Evolutionary conservation across 495 filamentous ascomycete species (phyloP).

Genomic region (Penicillium bialowiezense): DNA sequence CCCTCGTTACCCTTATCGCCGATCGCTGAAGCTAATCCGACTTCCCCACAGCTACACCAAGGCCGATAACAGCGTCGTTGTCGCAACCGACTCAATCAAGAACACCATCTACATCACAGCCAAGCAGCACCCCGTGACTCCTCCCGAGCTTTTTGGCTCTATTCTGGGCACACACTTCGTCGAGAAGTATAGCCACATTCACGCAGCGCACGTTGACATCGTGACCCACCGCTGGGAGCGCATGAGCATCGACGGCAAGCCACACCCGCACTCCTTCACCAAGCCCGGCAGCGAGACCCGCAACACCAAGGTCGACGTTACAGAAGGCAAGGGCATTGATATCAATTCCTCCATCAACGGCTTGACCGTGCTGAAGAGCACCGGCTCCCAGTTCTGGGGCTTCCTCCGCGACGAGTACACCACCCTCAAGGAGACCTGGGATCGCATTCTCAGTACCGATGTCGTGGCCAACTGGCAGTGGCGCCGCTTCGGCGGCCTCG

Average conservation of each 20-base stretch:
- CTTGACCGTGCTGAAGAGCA: slow-evolving; percentile 91
- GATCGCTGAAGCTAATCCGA: slow-evolving; percentile 10
- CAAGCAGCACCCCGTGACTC: slow-evolving; percentile 88
- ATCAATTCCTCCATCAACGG: slow-evolving; percentile 69
- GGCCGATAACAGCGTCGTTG: slow-evolving; percentile 92
- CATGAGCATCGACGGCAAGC: slow-evolving; percentile 79
- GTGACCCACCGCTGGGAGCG: slow-evolving; percentile 89
- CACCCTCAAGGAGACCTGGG: slow-evolving; percentile 83
- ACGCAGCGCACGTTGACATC: slow-evolving; percentile 73
- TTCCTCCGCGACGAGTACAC: slow-evolving; percentile 93
- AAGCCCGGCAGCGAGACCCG: slow-evolving; percentile 87
- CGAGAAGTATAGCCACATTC: slow-evolving; percentile 83
- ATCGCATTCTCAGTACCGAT: slow-evolving; percentile 91
- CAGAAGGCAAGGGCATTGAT: slow-evolving; percentile 62
- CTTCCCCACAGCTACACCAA: slow-evolving; percentile 66
- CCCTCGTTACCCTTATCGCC: slow-evolving; percentile 3
- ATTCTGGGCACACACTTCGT: slow-evolving; percentile 85
- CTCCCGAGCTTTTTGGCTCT: slow-evolving; percentile 88
- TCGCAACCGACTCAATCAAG: slow-evolving; percentile 97
- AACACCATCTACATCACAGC: slow-evolving; percentile 94
- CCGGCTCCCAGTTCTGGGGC: slow-evolving; percentile 93
- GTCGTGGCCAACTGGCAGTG: slow-evolving; percentile 85
- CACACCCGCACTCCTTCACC: slow-evolving; percentile 95
- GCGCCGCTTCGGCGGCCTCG: slow-evolving; percentile 64
- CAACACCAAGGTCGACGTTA: slow-evolving; percentile 45